Percentiles rank a stretch among this genome's conserved stretches.
Evolutionary conservation across 768 basidiomycete genomes (phyloP).

Genomic region (Kwoniella mangroviensis): DNA sequence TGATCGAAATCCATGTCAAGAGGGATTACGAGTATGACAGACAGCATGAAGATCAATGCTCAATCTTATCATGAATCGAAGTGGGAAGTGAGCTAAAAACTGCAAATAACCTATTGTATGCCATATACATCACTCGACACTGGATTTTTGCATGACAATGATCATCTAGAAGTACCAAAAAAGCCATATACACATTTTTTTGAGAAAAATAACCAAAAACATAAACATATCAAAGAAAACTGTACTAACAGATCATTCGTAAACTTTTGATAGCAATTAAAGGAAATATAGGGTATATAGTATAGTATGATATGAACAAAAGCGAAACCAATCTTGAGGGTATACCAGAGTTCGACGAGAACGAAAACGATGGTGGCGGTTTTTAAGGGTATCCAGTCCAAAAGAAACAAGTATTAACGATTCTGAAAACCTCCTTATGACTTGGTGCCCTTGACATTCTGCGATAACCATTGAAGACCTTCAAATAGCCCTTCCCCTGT

Average conservation of each 20-base stretch:
- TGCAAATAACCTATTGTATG: background rate
- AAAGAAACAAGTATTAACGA: too few species aligned
- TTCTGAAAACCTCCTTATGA: background rate
- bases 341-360: background rate
- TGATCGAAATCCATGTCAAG: too few species aligned
- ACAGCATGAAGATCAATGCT: too few species aligned
- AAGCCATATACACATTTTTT: constrained; percentile 5
- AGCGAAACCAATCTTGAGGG: background rate
- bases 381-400: too few species aligned
- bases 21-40: too few species aligned
- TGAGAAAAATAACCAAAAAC: background rate
- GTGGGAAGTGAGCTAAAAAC: background rate
- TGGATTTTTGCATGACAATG: background rate
- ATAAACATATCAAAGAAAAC: background rate
- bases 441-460: constrained; percentile 77
- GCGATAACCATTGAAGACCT: constrained; percentile 94
- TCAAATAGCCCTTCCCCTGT: constrained; percentile 97
- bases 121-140: background rate
- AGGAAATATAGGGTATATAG: background rate
- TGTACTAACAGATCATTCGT: background rate
- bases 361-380: too few species aligned
- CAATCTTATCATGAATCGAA: background rate
- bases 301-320: too few species aligned
- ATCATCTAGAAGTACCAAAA: background rate
- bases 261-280: background rate